Base-by-base conservation (phyloP, 1,284 basidiomycete species). In the Austropuccinia psidii region DNA sequence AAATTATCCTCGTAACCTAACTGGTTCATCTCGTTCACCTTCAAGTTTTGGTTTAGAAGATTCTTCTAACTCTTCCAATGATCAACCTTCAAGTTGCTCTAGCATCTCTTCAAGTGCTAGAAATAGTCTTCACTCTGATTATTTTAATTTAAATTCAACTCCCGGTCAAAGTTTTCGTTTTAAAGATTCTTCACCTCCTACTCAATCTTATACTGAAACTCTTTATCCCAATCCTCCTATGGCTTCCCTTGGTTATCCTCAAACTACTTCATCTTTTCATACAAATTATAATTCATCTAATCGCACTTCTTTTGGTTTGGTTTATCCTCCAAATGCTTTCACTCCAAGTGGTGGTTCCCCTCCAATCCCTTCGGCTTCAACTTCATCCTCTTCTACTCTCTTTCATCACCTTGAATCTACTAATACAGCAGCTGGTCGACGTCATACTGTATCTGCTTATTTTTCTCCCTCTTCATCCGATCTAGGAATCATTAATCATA, bases 371-470 rank as follows among this genome's bases (percentile, higher is more conserved):
- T 61, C 68, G 15, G 33, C 68, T 31, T 57, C 45, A 9, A 39
- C 45, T 47, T 43, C 54, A 15, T 61, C 68, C n/a, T 31, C 68
- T 31, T 57, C 45, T 7, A 39, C 45, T 47, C 31, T 57, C n/a
- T 70, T 39, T 24, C 45, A 31, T 57, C 52, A 61, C n/a, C 41
- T 57, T 39, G 55, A 50, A 17, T 60, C 68, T 5, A 47, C 13
- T 35, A n/a, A n/a, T n/a, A n/a, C n/a, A n/a, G 49, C 45, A 45
- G 49, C 52, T 41, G 47, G 47, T 31, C 65, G 68, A 21, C 68
- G 68, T 4, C 68, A 70, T 41, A 70, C 68, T 37, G 57, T 70
- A 35, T 70, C 68, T 4, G 68, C 68, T 31, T 70, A 50, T 35
- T 39, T 57, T 1, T 49, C 68, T 13, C 68, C 68, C 21, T 35